Base-by-base conservation (phyloP, 257 asterid species). In the Scutellaria galericulata region DNA sequence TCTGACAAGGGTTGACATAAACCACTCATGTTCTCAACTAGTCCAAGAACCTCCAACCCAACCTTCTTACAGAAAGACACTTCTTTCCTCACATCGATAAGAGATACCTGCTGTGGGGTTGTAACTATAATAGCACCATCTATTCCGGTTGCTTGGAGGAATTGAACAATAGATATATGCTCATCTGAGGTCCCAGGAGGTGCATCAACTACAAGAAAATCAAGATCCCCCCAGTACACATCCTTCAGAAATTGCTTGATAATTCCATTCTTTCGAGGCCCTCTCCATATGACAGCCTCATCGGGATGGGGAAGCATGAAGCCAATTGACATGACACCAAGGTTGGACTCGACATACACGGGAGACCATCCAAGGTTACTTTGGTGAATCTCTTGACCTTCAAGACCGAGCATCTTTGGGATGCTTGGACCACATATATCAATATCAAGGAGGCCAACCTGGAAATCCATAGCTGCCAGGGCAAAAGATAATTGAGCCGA, bases 111-210 rank as follows among this genome's bases (percentile, higher is more conserved):
- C 47, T 94, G 99, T 9, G 98, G 98, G 9, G 98, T 94, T 6
- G 99, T 94, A 8, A 94, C 98, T 61, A 92, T 82, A 20, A 94
- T 77, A 7, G 98, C 97, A 1, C 98, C 98, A 22, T 94, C 96
- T 70, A 90, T 86, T 72, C 97, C 96, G 0, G 91, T 88, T 45
- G 86, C 83, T 80, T 92, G 90, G 40, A 94, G 93, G 74, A 84
- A 86, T n/a, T 92, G 97, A 48, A 92, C 99, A 0, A 92, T 86
- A 1, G 97, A 86, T 47, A 94, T 94, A 59, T 92, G 97, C 83
- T 92, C 96, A 20, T 94, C 98, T 3, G 99, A 94, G 58, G 98
- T 94, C 24, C 99, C 99, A 10, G 98, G 98, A 7, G 98, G 96
- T 14, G 99, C 96, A 79, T 94, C 99, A 20, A 94, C 96, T 54